These are phyloP conservation scores for Saposhnikovia divaricata DNA, from an alignment of 129 eudicot species.

Conservation along the genomic window DNA sequence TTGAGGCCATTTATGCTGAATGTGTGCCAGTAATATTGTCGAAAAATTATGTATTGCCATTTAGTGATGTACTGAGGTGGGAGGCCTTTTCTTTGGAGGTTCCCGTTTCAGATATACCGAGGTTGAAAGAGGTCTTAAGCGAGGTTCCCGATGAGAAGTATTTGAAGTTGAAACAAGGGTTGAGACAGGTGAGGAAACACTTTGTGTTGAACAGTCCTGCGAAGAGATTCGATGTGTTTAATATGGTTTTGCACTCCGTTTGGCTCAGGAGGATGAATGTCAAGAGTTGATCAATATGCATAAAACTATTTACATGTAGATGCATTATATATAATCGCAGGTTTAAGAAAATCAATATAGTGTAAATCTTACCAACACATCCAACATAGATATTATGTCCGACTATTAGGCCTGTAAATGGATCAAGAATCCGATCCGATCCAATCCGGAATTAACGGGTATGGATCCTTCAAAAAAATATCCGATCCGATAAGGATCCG, in stretches of 20 bases:
- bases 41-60: constrained; percentile 65
- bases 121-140: constrained; percentile 46
- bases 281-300: constrained; percentile 16
- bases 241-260: constrained; percentile 83
- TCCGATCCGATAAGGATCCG: too few species aligned
- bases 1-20: constrained; percentile 76
- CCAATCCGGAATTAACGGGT: too few species aligned
- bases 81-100: constrained; percentile 66
- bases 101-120: constrained; percentile 41
- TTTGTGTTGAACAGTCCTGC: constrained; percentile 67
- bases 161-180: constrained; percentile 45
- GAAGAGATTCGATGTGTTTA: constrained; percentile 71
- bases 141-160: constrained; percentile 49
- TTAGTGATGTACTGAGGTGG: constrained; percentile 84
- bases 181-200: constrained; percentile 72
- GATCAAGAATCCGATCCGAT: too few species aligned
- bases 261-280: constrained; percentile 90
- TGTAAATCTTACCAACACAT: neutral
- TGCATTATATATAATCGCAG: neutral
- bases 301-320: neutral
- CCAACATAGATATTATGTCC: neutral
- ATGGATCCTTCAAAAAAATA: too few species aligned
- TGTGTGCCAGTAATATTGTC: constrained; percentile 81
- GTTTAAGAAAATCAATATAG: neutral
- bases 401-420: too few species aligned